phyloP scores from a whole-genome alignment of 2,329 filamentous ascomycete species.

The Trichoderma oligosporum region DNA sequence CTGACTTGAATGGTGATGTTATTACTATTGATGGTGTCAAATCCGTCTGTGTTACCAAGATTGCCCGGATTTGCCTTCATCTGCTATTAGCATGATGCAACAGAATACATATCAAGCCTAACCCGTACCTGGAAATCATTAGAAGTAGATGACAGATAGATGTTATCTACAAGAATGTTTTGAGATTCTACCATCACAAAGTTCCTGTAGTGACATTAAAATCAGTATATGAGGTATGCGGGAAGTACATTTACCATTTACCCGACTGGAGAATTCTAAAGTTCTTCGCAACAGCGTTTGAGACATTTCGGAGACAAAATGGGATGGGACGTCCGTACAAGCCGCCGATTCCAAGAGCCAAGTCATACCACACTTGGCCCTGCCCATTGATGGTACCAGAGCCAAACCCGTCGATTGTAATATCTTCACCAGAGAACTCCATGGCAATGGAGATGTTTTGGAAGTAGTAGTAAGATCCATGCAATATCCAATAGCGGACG shows the following conservation, averaged over 20 bases:
- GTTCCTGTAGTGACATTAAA: not conserved
- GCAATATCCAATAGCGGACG: slow-evolving; percentile 6
- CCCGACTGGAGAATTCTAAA: slow-evolving; percentile 6
- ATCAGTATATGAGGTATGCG: too few species aligned
- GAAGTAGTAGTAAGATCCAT: slow-evolving; percentile 6
- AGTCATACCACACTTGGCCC: slow-evolving; percentile 6
- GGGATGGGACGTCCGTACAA: slow-evolving; percentile 6
- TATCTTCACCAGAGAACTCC: slow-evolving; percentile 3
- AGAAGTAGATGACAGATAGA: slow-evolving; percentile 7
- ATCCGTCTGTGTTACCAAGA: slow-evolving; percentile 2
- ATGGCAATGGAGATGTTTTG: slow-evolving; percentile 5
- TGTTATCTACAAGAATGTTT: slow-evolving; percentile 7
- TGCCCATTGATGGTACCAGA: slow-evolving; percentile 8
- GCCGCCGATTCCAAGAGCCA: not conserved
- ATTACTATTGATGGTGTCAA: slow-evolving; percentile 8
- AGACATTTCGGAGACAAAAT: slow-evolving; percentile 4
- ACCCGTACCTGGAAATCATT: not conserved
- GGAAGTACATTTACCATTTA: not conserved
- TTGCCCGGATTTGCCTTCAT: not conserved
- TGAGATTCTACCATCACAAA: slow-evolving; percentile 10
- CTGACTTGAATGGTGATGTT: slow-evolving; percentile 7
- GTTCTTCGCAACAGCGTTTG: not conserved
- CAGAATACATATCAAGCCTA: not conserved
- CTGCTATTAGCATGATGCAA: not conserved
- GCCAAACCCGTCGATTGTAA: slow-evolving; percentile 2